Percentiles rank a stretch among this genome's conserved stretches.
Conservation (phyloP, 805 yeast species). For the Ogataea wickerhamii region DNA sequence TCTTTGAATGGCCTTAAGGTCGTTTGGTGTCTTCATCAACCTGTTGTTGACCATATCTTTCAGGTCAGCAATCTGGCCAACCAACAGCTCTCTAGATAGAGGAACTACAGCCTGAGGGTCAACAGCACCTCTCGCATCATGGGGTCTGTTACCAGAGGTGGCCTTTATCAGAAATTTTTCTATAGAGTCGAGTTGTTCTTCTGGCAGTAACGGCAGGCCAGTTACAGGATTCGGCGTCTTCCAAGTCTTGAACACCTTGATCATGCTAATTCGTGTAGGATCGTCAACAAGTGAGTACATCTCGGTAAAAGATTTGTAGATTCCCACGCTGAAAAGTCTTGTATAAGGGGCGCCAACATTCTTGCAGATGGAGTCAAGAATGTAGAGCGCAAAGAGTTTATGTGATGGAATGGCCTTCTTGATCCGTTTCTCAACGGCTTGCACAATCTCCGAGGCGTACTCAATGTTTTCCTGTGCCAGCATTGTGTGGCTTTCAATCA, state of each 20-base stretch:
- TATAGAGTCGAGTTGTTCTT: constrained; percentile 63
- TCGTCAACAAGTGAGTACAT: constrained; percentile 80
- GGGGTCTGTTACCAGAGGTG: constrained; percentile 38
- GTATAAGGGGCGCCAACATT: constrained; percentile 89
- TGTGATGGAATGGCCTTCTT: constrained; percentile 76
- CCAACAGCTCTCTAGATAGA: constrained; percentile 19
- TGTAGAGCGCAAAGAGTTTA: constrained; percentile 78
- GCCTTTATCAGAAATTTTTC: constrained; percentile 69
- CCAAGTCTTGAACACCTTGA: constrained; percentile 86
- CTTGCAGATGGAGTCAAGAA: constrained; percentile 88
- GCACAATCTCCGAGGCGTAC: constrained; percentile 72
- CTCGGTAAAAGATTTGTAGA: constrained; percentile 67
- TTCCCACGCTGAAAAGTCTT: constrained; percentile 64
- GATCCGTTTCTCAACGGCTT: constrained; percentile 71
- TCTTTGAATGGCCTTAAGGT: constrained; percentile 40
- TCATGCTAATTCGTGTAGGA: constrained; percentile 65
- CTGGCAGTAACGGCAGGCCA: constrained; percentile 69
- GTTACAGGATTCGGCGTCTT: constrained; percentile 58
- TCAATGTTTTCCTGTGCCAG: constrained; percentile 82
- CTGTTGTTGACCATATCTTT: constrained; percentile 42
- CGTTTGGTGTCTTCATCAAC: constrained; percentile 33
- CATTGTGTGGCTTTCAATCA: constrained; percentile 77
- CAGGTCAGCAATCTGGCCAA: constrained; percentile 34
- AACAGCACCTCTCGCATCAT: constrained; percentile 11
- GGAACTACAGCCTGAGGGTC: constrained; percentile 6